A percentile compares a stretch with the other conserved stretches of the same genome.
These are phyloP conservation scores for Zygnema cylindricum DNA, from an alignment of 139 green algal species.

Conservation along the genomic window DNA sequence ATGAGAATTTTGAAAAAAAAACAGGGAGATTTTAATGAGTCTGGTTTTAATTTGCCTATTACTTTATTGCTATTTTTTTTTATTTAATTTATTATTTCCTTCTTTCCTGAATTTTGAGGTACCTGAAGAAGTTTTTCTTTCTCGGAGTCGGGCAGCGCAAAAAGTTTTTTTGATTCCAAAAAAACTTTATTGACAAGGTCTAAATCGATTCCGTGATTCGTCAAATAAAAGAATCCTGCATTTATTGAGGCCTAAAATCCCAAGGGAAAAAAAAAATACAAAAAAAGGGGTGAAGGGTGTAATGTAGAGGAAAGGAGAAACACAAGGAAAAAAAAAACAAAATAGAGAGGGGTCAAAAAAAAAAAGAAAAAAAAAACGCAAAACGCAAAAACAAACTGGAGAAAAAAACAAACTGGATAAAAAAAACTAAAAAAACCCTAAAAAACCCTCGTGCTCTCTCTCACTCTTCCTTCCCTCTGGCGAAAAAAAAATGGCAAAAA, in stretches of 20 bases:
- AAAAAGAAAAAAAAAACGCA: background rate
- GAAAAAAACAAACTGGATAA: background rate
- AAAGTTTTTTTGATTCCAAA: slow-evolving; percentile 73
- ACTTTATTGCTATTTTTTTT: background rate
- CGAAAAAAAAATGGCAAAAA: no score
- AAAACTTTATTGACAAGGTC: slow-evolving; percentile 70
- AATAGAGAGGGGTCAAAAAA: background rate
- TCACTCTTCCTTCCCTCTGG: no score
- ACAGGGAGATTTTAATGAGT: background rate
- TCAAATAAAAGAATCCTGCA: slow-evolving; percentile 71
- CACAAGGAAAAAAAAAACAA: background rate
- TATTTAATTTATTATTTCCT: background rate
- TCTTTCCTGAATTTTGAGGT: no score
- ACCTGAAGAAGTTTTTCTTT: slow-evolving; percentile 71
- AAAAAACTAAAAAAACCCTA: background rate
- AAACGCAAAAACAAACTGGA: background rate
- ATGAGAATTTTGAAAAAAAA: background rate
- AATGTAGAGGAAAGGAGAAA: background rate
- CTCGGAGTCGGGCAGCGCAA: slow-evolving; percentile 73
- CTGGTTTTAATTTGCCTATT: background rate
- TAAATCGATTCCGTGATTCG: slow-evolving; percentile 77
- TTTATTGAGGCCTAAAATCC: slow-evolving; percentile 51
- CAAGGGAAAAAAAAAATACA: background rate
- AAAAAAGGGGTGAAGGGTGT: background rate
- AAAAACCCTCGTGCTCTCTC: no score